Conservation (phyloP, 2,329 filamentous ascomycete species). For the Botrytis elliptica region DNA sequence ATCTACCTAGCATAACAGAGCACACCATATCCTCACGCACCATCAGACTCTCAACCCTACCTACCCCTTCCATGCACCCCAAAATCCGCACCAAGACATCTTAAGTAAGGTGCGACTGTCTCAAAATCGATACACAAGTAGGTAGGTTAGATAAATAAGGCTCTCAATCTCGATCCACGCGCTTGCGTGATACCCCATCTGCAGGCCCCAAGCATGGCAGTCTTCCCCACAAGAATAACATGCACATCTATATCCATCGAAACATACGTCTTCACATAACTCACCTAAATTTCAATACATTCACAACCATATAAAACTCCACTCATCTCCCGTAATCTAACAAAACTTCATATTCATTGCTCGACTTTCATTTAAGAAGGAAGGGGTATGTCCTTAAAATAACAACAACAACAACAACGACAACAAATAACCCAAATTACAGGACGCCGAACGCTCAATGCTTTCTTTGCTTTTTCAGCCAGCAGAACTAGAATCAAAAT, state of each 20-base stretch:
- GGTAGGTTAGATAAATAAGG: too few relatives aligned
- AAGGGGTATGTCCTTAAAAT: slow-evolving; percentile 5
- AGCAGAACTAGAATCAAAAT: not conserved
- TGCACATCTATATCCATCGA: too few relatives aligned
- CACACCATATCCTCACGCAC: too few relatives aligned
- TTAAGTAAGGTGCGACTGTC: too few relatives aligned
- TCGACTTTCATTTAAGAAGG: not conserved
- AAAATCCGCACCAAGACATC: too few relatives aligned
- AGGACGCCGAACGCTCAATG: slow-evolving; percentile 7
- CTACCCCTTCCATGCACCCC: too few relatives aligned
- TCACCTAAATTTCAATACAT: not conserved
- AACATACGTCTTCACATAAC: not conserved
- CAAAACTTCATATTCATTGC: slow-evolving; percentile 3
- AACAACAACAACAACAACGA: not conserved
- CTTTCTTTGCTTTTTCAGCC: not conserved
- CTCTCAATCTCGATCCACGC: not conserved
- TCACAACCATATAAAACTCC: not conserved
- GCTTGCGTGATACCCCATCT: not conserved
- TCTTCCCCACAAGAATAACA: not conserved
- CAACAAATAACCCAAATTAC: not conserved
- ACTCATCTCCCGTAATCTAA: not conserved
- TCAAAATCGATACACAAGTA: too few relatives aligned
- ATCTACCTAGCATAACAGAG: too few relatives aligned
- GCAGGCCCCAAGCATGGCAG: not conserved
- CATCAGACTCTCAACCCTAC: too few relatives aligned